Base-by-base conservation (phyloP, 495 filamentous ascomycete genomes). In the Peziza echinospora region DNA sequence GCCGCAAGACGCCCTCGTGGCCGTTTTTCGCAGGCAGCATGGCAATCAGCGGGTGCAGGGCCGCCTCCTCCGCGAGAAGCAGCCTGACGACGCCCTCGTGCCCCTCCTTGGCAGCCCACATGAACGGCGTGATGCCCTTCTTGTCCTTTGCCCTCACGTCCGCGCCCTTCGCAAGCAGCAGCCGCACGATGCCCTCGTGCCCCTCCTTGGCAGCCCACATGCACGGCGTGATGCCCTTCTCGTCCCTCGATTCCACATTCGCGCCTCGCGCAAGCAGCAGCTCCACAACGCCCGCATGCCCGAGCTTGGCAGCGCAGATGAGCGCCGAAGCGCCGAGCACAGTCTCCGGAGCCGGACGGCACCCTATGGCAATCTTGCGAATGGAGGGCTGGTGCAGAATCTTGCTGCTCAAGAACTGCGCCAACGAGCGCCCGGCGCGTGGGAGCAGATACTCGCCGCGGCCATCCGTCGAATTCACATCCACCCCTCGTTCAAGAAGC, bases 191-290 rank as follows among this genome's bases (percentile, higher is more conserved):
- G 13, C 19, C 30, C 19, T 37, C 30, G 30, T 37, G 30, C 19
- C 30, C 30, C 13, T 37, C 13, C 30, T 37, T 37, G 13, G 30
- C 30, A 13, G 30, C 30, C 30, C 30, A 37, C 21, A 49, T 47
- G 34, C 22, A 44, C 30, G 51, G 43, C 19, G 51, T 56, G 11
- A 48, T 40, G 34, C 53, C 53, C 5, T 47, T 47, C 22, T 53
- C 41, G 19, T 56, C 53, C 43, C 50, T 53, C 11, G 41, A 46
- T 11, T 37, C 19, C 13, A 37, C 13, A 11, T 11, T 17, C 19
- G 30, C 30, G 19, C 30, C 30, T 17, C 19, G 13, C 19, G 13
- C 13, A 37, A 37, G 30, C 30, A 37, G 19, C 19, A 37, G 19
- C 19, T 37, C 19, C 19, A 37, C 30, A 13, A 37, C 6, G 13